Evolutionary conservation across 495 filamentous ascomycete genomes (phyloP), one percentile per base, ranked within the genome.

Genomic region (Glutinoglossum americanum): DNA sequence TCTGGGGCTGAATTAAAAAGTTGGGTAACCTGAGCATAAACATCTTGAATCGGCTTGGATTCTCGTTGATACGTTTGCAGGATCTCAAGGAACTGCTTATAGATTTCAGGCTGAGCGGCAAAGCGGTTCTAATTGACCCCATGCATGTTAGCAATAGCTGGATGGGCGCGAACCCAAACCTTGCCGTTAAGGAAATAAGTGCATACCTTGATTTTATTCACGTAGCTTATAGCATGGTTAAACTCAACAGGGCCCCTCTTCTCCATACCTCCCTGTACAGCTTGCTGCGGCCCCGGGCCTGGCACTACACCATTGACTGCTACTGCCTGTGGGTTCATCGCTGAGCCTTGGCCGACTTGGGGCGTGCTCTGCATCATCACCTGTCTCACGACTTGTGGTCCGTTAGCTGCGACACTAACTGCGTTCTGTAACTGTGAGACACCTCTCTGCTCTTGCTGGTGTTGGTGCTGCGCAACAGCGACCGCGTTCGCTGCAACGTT

Each of bases 221-320:
- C 93, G 65, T 99, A 99, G 66, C 89, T 96, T 60, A 99, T 99
- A 0, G 93, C 93, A 72, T 99, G 93, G 68, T 99, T 99, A 71
- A 99, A 99, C 65, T 99, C 93, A 1, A 99, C 93, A 13, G 93
- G 93, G 11, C 89, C 88, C 59, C 88, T 77, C 70, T 92, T 92
- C 68, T 89, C 87, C 59, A 85, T 67, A 41, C 78, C 83, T 4
- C 74, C 69, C 57, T 83, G 83, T 3, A 66, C 64, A n/a, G 74
- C 72, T 60, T 73, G 70, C 7, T 71, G 71, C 48, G 66, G 55
- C 23, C 47, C 35, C 6, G 51, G 55, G 11, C 26, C 60, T 67
- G 64, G 33, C 57, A 72, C 56, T 33, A 33, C 54, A 59, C 32
- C n/a, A 35, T 55, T 59, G 39, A 56, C 28, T 33, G 41, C 32